phyloP scores from a whole-genome alignment of 345 rosid genomes.

The Gossypium mustelinum region DNA sequence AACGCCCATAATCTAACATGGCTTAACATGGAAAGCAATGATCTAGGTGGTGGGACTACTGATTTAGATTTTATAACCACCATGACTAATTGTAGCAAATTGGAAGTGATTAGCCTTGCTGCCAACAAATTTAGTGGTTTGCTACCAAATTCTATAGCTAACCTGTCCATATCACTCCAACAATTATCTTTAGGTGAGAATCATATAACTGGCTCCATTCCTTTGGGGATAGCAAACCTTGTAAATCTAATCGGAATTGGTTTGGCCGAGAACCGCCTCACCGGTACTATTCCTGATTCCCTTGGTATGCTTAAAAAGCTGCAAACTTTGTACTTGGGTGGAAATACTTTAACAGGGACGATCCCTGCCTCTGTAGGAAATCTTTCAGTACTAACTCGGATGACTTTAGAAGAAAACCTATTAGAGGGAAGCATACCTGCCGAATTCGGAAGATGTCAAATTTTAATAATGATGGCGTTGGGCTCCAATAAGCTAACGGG shows the following conservation, averaged over 20 bases:
- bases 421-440: background rate
- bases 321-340: background rate
- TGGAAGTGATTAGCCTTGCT: background rate
- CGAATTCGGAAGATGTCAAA: background rate
- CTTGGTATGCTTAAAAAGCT: background rate
- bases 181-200: background rate
- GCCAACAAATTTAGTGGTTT: background rate
- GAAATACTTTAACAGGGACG: conserved; percentile 1
- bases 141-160: background rate
- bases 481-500: background rate
- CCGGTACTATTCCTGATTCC: background rate
- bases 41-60: background rate
- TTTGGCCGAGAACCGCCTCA: background rate
- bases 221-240: background rate
- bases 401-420: background rate
- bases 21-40: background rate
- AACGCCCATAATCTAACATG: background rate
- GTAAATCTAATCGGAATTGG: background rate
- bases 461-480: no score
- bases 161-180: background rate
- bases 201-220: background rate
- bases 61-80: background rate
- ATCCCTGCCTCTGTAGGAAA: conserved; percentile 4
- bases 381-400: background rate
- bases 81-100: background rate